Percentiles rank a stretch among this genome's conserved stretches.
These are phyloP conservation scores for Taiozyma onychis DNA, from an alignment of 1,139 yeast species.

Conservation along the genomic window DNA sequence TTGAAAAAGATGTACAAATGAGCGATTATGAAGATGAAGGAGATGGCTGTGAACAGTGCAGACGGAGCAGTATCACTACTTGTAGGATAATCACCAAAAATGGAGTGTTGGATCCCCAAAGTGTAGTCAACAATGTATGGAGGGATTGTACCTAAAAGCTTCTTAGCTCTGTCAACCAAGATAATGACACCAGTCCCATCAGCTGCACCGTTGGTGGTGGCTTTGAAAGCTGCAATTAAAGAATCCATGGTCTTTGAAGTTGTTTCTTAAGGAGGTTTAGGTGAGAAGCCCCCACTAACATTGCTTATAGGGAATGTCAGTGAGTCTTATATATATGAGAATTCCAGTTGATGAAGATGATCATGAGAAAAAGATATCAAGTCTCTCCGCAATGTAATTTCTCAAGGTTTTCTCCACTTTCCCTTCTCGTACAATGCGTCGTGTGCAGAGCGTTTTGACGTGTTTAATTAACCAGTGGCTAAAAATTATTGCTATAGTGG, in stretches of 20 bases:
- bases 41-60: slow-evolving; percentile 52
- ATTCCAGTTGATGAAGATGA: not conserved
- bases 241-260: not conserved
- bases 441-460: not conserved
- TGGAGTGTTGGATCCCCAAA: slow-evolving; percentile 31
- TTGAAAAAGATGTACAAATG: slow-evolving; percentile 46
- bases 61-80: slow-evolving; percentile 54
- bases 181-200: slow-evolving; percentile 44
- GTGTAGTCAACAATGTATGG: slow-evolving; percentile 32
- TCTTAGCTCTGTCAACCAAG: slow-evolving; percentile 27
- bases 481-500: not conserved
- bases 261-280: no score
- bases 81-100: slow-evolving; percentile 63
- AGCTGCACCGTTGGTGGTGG: slow-evolving; percentile 36
- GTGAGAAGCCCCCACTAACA: no score
- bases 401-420: no score
- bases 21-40: slow-evolving; percentile 40
- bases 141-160: slow-evolving; percentile 31
- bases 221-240: slow-evolving; percentile 8
- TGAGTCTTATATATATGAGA: not conserved
- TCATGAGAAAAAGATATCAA: not conserved
- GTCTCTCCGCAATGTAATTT: no score
- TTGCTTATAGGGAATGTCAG: not conserved
- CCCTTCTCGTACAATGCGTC: no score
- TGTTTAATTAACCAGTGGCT: not conserved